Conservation (phyloP, 805 yeast genomes). For the Ogataea degrootiae region DNA sequence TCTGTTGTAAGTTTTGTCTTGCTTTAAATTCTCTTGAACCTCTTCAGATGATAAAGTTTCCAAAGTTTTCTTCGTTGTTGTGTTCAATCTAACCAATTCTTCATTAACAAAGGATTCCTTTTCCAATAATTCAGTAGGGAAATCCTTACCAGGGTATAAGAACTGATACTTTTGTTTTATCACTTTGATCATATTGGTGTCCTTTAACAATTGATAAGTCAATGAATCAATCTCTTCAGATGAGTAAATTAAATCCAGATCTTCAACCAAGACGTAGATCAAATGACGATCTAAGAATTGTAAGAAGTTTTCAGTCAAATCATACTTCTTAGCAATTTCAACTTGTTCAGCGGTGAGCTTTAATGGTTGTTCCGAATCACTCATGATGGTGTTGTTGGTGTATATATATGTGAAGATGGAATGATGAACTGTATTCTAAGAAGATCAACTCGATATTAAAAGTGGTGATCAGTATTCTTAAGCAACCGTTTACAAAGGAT, state of each 20-base stretch:
- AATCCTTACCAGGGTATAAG: slow-evolving; percentile 34
- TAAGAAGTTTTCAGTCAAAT: slow-evolving; percentile 48
- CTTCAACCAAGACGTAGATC: slow-evolving; percentile 48
- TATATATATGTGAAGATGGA: neutral
- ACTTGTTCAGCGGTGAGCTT: slow-evolving; percentile 30
- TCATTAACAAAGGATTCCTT: slow-evolving; percentile 38
- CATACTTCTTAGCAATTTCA: slow-evolving; percentile 44
- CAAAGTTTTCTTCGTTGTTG: slow-evolving; percentile 41
- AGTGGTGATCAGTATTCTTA: too few species aligned
- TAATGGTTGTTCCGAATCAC: neutral
- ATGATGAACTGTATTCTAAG: neutral
- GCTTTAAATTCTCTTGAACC: slow-evolving; percentile 47
- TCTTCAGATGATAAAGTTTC: slow-evolving; percentile 43
- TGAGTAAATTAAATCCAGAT: slow-evolving; percentile 37
- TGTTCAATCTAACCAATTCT: slow-evolving; percentile 34
- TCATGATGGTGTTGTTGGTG: neutral
- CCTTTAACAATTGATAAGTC: slow-evolving; percentile 50
- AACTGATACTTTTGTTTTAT: slow-evolving; percentile 39
- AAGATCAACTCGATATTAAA: neutral
- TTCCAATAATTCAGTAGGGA: slow-evolving; percentile 38
- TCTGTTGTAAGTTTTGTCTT: slow-evolving; percentile 52
- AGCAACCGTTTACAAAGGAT: too few species aligned
- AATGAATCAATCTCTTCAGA: slow-evolving; percentile 38
- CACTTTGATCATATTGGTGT: slow-evolving; percentile 52
- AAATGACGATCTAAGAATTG: slow-evolving; percentile 62